Conservation (phyloP, 1,284 basidiomycete species). For the Cryptococcus amylolentus region DNA sequence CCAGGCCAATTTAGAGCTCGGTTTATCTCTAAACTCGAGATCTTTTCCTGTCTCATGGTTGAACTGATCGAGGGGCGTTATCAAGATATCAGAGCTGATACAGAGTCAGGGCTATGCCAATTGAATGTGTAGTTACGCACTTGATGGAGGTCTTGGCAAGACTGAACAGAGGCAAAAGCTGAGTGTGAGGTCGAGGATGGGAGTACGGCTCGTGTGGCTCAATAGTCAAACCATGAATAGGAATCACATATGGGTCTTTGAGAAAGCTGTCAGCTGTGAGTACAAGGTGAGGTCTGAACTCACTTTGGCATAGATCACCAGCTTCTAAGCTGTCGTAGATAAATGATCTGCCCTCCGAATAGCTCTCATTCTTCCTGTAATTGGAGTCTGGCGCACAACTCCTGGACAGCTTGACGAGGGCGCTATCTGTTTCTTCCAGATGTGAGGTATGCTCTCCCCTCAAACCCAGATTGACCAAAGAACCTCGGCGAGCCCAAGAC, state of each 20-base stretch:
- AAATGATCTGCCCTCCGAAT: constrained; percentile 30
- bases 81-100: constrained; percentile 51
- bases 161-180: constrained; percentile 47
- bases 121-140: constrained; percentile 10
- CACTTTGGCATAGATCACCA: constrained; percentile 45
- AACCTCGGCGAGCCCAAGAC: constrained; percentile 46
- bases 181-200: constrained; percentile 44
- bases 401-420: constrained; percentile 31
- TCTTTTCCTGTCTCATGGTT: constrained; percentile 43
- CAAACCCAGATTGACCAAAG: constrained; percentile 48
- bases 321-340: constrained; percentile 45
- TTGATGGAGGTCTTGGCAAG: constrained; percentile 49
- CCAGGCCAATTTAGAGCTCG: constrained; percentile 49
- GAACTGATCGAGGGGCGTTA: constrained; percentile 54
- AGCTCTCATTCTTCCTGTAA: constrained; percentile 23
- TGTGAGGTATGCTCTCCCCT: constrained; percentile 45
- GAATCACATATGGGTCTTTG: constrained; percentile 46
- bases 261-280: not conserved
- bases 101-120: not conserved
- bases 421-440: constrained; percentile 40
- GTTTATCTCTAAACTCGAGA: constrained; percentile 51
- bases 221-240: constrained; percentile 44
- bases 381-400: constrained; percentile 44
- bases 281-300: constrained; percentile 4
- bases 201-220: constrained; percentile 43